Conservation (phyloP, 495 filamentous ascomycete species). For the Neurospora sp. region DNA sequence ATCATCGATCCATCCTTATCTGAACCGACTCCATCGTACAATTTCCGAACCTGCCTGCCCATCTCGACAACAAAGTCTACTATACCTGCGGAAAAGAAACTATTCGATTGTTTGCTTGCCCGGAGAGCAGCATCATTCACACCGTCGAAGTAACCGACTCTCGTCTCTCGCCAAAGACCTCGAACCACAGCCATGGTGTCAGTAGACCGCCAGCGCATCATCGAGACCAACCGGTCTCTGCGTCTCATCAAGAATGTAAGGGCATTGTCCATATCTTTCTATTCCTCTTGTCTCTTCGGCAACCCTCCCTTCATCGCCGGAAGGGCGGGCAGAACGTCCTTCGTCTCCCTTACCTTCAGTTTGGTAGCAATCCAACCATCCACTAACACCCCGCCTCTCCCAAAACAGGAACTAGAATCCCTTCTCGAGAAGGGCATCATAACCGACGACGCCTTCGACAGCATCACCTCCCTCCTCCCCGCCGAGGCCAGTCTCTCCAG, state of each 20-base stretch:
- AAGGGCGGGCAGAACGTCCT: background rate
- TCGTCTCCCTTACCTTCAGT: background rate
- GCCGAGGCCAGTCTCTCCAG: conserved; percentile 47
- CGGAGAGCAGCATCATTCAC: background rate
- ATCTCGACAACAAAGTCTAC: background rate
- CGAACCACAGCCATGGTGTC: conserved; percentile 24
- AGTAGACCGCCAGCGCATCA: conserved; percentile 36
- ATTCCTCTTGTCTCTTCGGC: background rate
- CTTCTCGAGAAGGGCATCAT: conserved; percentile 73
- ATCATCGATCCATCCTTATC: background rate
- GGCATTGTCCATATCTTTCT: background rate
- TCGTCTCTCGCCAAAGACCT: background rate
- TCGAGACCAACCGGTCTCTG: conserved; percentile 69
- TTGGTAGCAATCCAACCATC: background rate
- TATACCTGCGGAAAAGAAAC: background rate
- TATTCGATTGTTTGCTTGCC: background rate
- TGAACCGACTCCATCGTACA: background rate
- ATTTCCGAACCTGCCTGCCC: background rate
- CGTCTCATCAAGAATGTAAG: conserved; percentile 75
- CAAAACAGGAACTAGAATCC: conserved; percentile 74
- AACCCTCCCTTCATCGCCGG: background rate
- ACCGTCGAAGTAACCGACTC: background rate
- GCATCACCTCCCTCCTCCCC: conserved; percentile 65
- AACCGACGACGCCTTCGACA: conserved; percentile 55
- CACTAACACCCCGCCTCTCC: conserved; percentile 1